Evolutionary conservation across 2,329 filamentous ascomycete genomes (phyloP).

Genomic region (Metarhizium rileyi): DNA sequence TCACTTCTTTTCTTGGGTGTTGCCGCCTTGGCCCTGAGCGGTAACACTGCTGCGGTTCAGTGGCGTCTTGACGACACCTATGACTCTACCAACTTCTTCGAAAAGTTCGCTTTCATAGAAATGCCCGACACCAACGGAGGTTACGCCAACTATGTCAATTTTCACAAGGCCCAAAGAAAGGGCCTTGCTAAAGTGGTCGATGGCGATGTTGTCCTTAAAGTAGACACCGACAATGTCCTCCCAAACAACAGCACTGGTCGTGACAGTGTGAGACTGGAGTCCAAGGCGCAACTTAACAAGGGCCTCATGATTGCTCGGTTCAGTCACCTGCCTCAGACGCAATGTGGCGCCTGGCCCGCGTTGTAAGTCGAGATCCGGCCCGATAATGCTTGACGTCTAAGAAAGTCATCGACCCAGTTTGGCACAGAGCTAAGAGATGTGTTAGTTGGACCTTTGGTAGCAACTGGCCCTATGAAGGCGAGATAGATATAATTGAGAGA

Average conservation of each 20-base stretch:
- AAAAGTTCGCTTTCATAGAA: conserved; percentile 35
- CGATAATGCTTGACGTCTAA: not conserved
- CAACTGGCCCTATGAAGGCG: conserved; percentile 51
- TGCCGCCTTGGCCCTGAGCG: conserved; percentile 26
- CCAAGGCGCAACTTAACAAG: conserved; percentile 50
- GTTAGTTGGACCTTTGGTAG: conserved; percentile 37
- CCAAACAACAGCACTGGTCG: conserved; percentile 24
- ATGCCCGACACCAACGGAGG: conserved; percentile 51
- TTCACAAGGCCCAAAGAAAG: conserved; percentile 22
- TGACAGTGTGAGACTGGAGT: conserved; percentile 55
- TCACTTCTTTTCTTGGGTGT: conserved; percentile 30
- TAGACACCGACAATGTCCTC: conserved; percentile 22
- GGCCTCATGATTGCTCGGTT: conserved; percentile 63
- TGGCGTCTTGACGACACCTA: conserved; percentile 32
- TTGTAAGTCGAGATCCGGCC: conserved; percentile 32
- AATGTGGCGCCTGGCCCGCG: conserved; percentile 66
- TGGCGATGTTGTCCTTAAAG: conserved; percentile 29
- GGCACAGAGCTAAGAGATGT: not conserved
- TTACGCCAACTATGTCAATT: conserved; percentile 46
- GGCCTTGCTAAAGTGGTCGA: conserved; percentile 24
- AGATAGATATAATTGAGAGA: conserved; percentile 60
- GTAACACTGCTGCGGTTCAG: conserved; percentile 20
- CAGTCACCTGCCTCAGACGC: conserved; percentile 53
- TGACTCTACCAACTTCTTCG: conserved; percentile 34
- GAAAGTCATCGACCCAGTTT: no score